Percentiles rank a stretch among this genome's conserved stretches.
phyloP scores from a whole-genome alignment of 2,329 filamentous ascomycete genomes.

The Knoxdaviesia capensis region DNA sequence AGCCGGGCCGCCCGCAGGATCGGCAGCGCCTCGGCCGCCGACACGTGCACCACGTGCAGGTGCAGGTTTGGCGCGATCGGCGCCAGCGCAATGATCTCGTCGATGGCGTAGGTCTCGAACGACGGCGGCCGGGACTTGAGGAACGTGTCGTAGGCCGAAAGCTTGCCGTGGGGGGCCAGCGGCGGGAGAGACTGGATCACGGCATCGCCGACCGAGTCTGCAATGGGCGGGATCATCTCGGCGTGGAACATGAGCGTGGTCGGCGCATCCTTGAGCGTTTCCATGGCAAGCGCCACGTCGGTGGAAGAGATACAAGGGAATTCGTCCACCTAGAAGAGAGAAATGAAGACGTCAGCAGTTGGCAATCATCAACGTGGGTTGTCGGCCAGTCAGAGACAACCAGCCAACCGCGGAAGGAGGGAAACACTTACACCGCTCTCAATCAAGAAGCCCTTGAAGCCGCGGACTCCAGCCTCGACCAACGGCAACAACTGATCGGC shows the following conservation, averaged over 20 bases:
- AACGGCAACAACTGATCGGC: conserved; percentile 57
- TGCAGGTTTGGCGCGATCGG: conserved; percentile 62
- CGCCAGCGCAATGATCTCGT: conserved; percentile 67
- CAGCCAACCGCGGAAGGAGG: no score
- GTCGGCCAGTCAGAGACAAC: no score
- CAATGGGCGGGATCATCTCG: conserved; percentile 86
- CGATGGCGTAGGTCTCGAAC: conserved; percentile 82
- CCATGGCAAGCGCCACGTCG: conserved; percentile 67
- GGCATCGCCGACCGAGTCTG: conserved; percentile 59
- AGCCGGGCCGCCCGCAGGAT: conserved; percentile 54
- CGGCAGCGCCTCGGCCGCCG: conserved; percentile 73
- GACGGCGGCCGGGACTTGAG: conserved; percentile 72
- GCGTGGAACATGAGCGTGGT: conserved; percentile 98
- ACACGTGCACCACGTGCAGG: conserved; percentile 85
- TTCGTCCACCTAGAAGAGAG: conserved; percentile 53
- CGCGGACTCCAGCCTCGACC: conserved; percentile 69
- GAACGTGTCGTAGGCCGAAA: conserved; percentile 74
- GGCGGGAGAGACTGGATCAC: conserved; percentile 52
- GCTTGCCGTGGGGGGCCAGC: conserved; percentile 46
- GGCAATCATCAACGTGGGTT: no score
- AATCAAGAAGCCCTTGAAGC: conserved; percentile 96
- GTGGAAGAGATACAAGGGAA: conserved; percentile 73
- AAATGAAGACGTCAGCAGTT: no score
- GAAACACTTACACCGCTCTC: conserved; percentile 62
- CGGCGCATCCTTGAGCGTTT: conserved; percentile 54